These are phyloP conservation scores for Haberlea rhodopensis DNA, from an alignment of 257 asterid genomes.

Conservation along the genomic window DNA sequence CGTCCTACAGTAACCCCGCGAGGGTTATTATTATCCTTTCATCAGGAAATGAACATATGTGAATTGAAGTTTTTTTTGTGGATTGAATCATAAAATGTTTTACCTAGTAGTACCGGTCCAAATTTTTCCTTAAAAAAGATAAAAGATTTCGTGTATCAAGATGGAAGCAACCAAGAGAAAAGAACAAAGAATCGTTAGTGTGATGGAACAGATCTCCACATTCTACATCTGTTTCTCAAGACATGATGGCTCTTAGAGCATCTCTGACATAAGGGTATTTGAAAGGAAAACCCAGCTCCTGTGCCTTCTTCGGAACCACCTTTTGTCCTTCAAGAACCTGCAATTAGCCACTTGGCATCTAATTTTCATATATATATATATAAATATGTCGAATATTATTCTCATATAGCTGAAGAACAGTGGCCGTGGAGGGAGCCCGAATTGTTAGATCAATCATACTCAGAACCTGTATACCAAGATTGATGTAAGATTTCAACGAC, in stretches of 20 bases:
- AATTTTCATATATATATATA: too few relatives aligned
- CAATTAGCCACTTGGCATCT: neutral
- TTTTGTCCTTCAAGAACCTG: slow-evolving; percentile 93
- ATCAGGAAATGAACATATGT: too few relatives aligned
- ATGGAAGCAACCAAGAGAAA: neutral
- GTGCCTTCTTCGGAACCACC: slow-evolving; percentile 73
- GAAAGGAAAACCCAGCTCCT: slow-evolving; percentile 70
- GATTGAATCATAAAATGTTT: too few relatives aligned
- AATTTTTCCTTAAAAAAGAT: too few relatives aligned
- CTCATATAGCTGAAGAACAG: neutral
- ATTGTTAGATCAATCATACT: neutral
- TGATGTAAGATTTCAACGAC: neutral
- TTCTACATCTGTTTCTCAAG: neutral
- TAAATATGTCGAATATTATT: neutral
- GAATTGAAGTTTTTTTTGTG: too few relatives aligned
- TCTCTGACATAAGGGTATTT: neutral
- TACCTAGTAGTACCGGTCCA: too few relatives aligned
- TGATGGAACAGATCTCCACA: neutral
- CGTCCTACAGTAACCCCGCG: too few relatives aligned
- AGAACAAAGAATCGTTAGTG: neutral
- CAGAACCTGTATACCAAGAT: too few relatives aligned
- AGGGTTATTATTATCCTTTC: too few relatives aligned
- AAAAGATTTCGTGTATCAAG: neutral
- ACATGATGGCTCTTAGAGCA: neutral
- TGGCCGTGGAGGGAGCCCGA: neutral